Evolutionary conservation across 805 yeast genomes (phyloP), one percentile per base, ranked within the genome.

Genomic region (Cyberlindnera euphorbiiphila): DNA sequence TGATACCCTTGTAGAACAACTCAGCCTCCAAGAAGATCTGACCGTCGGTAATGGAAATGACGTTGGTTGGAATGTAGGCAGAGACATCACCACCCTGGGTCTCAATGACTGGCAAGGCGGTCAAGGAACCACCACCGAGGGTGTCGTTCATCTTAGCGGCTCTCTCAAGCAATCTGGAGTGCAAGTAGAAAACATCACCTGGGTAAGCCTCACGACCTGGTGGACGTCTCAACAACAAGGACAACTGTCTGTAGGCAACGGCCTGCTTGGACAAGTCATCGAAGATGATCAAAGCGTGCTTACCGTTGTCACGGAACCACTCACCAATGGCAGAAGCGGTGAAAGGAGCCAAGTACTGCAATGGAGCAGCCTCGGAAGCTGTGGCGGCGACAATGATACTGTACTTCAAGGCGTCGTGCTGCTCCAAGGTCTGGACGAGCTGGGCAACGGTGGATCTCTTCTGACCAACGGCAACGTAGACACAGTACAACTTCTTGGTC

Each of bases 271-370:
- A 91, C 75, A 91, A 81, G 74, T 91, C 98, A 71, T 91, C 98
- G 74, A 76, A 91, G 81, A 87, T 74, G 71, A 91, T 93, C 74
- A 91, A 76, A 60, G 98, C 94, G 73, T 93, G 98, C 70, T 72
- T 85, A 68, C 96, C 96, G 72, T 91, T 93, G 80, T 93, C 99
- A 81, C 98, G 87, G 94, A 93, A 93, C 98, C 98, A 93, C 78
- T 93, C 99, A 77, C 98, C 96, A 68, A 93, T 89, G 64, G 99
- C 95, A 69, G 95, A 84, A 57, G 89, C 99, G 59, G 98, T 87
- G 96, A 93, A 93, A 69, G 99, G 99, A 77, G 99, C 98, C 68
- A 93, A 75, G 79, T 88, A 93, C 80, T 93, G 99, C 72, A 93
- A 79, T 70, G 98, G 99, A 70, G 99, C 98, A 59, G 98, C 98